Conservation (phyloP, 305 asterid species). For the Rubia peregrina region DNA sequence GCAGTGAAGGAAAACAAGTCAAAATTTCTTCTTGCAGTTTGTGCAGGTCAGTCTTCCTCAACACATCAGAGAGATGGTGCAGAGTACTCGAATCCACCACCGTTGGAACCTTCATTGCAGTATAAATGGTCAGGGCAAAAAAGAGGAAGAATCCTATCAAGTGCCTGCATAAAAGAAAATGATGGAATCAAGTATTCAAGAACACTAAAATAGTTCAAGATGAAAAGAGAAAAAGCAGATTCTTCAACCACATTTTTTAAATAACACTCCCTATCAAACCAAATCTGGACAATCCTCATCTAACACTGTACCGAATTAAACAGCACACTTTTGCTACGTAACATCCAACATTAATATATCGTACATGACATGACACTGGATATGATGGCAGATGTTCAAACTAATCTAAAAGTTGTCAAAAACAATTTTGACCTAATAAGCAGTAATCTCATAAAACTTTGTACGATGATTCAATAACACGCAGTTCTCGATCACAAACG, state of each 20-base stretch:
- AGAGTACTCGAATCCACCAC: slow-evolving; percentile 61
- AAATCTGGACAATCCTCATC: background rate
- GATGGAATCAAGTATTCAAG: background rate
- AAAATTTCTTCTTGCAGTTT: slow-evolving; percentile 53
- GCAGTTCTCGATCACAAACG: background rate
- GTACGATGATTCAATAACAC: background rate
- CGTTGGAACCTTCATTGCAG: slow-evolving; percentile 68
- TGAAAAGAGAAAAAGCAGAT: background rate
- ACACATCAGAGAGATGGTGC: slow-evolving; percentile 53
- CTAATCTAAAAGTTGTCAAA: background rate
- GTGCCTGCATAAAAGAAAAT: slow-evolving; percentile 55
- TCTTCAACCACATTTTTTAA: background rate
- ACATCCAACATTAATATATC: background rate
- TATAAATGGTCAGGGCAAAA: slow-evolving; percentile 80
- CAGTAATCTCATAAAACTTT: background rate
- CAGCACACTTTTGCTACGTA: background rate
- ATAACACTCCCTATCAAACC: background rate
- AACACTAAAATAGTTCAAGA: background rate
- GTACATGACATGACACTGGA: background rate
- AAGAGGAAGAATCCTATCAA: slow-evolving; percentile 97
- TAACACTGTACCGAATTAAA: background rate
- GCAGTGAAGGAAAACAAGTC: slow-evolving; percentile 73
- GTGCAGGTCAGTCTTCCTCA: slow-evolving; percentile 73
- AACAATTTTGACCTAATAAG: background rate
- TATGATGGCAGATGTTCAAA: background rate